Conservation (phyloP, 2,329 filamentous ascomycete genomes). For the Pestalotiopsis sp. region DNA sequence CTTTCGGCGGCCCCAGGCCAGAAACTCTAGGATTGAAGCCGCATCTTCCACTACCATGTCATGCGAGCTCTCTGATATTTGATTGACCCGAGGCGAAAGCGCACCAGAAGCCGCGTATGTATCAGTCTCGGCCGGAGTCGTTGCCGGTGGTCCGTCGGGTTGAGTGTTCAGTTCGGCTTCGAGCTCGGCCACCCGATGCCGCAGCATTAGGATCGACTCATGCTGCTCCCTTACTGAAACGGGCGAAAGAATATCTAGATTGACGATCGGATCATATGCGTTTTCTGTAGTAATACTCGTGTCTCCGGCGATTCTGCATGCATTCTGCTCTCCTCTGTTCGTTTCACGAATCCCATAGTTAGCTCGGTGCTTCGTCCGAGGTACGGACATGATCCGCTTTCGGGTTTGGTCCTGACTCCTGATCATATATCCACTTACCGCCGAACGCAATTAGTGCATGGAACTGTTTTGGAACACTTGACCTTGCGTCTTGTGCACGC, state of each 20-base stretch:
- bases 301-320: conserved; percentile 17
- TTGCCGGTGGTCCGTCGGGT: background rate
- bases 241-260: conserved; percentile 12
- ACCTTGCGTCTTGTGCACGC: conserved; percentile 35
- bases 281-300: background rate
- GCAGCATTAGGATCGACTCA: background rate
- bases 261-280: background rate
- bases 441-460: conserved; percentile 41
- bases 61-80: conserved; percentile 17
- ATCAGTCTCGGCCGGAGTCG: conserved; percentile 4
- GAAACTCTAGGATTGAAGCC: conserved; percentile 49
- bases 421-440: conserved; percentile 23
- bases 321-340: conserved; percentile 5
- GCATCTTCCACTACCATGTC: conserved; percentile 40
- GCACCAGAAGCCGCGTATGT: background rate
- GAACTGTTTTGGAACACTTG: conserved; percentile 43
- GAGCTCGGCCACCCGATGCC: conserved; percentile 21
- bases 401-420: background rate
- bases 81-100: conserved; percentile 13
- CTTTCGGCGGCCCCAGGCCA: conserved; percentile 51
- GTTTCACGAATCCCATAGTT: conserved; percentile 25
- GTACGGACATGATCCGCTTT: conserved; percentile 14
- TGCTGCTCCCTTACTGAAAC: background rate
- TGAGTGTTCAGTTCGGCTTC: conserved; percentile 16
- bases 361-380: conserved; percentile 13